Conservation (phyloP, 257 asterid genomes). For the Solanum neorickii region DNA sequence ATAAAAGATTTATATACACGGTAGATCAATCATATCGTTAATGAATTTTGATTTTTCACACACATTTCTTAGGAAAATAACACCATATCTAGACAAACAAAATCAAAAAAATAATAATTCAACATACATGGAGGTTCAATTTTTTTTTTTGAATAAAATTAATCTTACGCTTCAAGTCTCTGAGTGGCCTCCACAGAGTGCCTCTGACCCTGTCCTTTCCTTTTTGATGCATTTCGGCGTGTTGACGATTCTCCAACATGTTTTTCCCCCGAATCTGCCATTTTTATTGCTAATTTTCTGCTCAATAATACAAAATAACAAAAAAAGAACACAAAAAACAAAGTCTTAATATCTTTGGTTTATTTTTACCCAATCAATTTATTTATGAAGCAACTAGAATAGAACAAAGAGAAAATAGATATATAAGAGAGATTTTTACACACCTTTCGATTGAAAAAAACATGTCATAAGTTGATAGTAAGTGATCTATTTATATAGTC, state of each 20-base stretch:
- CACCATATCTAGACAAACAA: background rate
- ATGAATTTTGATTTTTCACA: background rate
- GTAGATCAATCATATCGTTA: background rate
- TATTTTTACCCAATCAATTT: background rate
- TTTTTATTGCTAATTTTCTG: background rate
- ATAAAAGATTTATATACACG: background rate
- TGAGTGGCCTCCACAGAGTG: slow-evolving; percentile 48
- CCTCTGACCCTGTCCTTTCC: slow-evolving; percentile 42
- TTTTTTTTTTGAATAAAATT: background rate
- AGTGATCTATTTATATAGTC: background rate
- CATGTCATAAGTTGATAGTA: background rate
- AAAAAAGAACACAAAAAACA: background rate
- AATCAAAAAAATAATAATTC: background rate
- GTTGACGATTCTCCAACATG: slow-evolving; percentile 12
- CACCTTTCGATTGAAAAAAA: background rate
- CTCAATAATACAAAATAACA: background rate
- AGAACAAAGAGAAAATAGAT: background rate
- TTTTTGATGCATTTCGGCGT: slow-evolving; percentile 14
- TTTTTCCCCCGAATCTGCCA: slow-evolving; percentile 28
- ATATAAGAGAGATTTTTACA: background rate
- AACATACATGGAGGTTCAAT: background rate
- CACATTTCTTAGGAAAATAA: background rate
- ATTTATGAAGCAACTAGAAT: background rate
- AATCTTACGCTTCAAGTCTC: slow-evolving; percentile 51
- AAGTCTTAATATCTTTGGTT: background rate